These are phyloP conservation scores for Pleurotus pulmonarius DNA, from an alignment of 768 basidiomycete species.

Conservation along the genomic window DNA sequence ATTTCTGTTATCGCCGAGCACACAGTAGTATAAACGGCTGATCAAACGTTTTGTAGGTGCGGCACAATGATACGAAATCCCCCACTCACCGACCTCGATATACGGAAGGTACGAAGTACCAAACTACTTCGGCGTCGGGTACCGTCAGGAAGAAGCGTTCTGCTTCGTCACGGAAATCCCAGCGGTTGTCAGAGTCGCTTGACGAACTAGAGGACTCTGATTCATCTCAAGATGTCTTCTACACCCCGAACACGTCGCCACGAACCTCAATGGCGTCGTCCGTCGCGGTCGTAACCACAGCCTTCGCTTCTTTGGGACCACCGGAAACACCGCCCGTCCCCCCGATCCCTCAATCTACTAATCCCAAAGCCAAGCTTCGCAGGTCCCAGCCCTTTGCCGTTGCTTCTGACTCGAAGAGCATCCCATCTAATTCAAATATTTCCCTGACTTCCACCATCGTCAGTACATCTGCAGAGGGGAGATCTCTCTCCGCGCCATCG, in stretches of 20 bases:
- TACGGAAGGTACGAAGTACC: no score
- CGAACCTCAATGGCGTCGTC: slow-evolving; percentile 39
- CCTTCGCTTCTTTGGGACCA: slow-evolving; percentile 22
- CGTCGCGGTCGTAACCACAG: slow-evolving; percentile 15
- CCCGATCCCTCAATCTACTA: slow-evolving; percentile 8
- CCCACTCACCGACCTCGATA: no score
- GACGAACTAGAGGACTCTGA: slow-evolving; percentile 23
- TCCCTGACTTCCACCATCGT: slow-evolving; percentile 18
- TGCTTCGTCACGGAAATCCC: slow-evolving; percentile 9
- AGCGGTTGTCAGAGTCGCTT: slow-evolving; percentile 16
- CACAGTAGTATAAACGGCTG: no score
- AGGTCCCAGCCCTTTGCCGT: background rate
- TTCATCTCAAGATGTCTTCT: slow-evolving; percentile 49
- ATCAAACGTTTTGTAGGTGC: no score
- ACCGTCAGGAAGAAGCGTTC: slow-evolving; percentile 19
- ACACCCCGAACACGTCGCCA: slow-evolving; percentile 58
- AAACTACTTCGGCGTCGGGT: no score
- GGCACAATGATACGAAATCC: no score
- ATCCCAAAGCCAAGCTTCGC: slow-evolving; percentile 17
- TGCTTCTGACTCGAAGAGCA: slow-evolving; percentile 8
- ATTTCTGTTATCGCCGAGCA: no score
- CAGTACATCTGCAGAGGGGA: background rate
- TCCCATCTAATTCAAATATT: slow-evolving; percentile 25
- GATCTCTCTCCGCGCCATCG: background rate
- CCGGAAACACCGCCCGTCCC: slow-evolving; percentile 18